Evolutionary conservation across 2,329 filamentous ascomycete genomes (phyloP), one percentile per base, ranked within the genome.

Genomic region (Fusarium sp.): DNA sequence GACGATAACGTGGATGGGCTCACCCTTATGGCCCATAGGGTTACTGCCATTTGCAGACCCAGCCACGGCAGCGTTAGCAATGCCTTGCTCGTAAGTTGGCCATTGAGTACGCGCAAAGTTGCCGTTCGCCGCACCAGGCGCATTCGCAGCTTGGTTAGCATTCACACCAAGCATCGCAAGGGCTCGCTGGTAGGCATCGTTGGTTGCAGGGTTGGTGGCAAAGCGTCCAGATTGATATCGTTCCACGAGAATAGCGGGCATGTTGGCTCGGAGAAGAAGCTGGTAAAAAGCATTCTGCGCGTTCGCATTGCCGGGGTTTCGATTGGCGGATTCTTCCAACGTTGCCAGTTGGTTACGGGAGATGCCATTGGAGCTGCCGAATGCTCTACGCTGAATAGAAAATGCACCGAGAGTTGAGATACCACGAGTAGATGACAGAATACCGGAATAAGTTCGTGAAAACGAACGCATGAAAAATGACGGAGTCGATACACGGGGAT

Each of bases 281-380:
- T 95, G 91, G 77, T 99, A 99, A 78, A 99, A 97, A 17, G 92
- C 91, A 77, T 95, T 96, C 78, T 99, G 96, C 20, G 94, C 90
- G 41, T 91, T 91, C 27, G 94, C 91, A 78, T 93, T 98, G 61
- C 84, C 87, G 3, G 96, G 93, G 74, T 97, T 97, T 79, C 93
- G 91, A 80, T 98, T 99, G 36, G 96, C 96, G 23, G 92, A 91
- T 77, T 94, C 91, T 80, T 99, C 96, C 71, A 94, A 87, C 70
- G 93, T 91, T 33, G 94, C 93, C 33, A 99, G 87, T 57, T 95
- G 83, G 66, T 85, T 88, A 62, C 86, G 83, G 43, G 88, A 85
- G 54, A 88, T 81, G 20, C 83, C 83, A 62, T 82, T 82, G 10
- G 79, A 76, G 25, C 78, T 79, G 58, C 82, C 80, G 72, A 84